Percentiles rank a stretch among this genome's conserved stretches.
Evolutionary conservation across 495 filamentous ascomycete species (phyloP).

Genomic region (Penicillium herquei): DNA sequence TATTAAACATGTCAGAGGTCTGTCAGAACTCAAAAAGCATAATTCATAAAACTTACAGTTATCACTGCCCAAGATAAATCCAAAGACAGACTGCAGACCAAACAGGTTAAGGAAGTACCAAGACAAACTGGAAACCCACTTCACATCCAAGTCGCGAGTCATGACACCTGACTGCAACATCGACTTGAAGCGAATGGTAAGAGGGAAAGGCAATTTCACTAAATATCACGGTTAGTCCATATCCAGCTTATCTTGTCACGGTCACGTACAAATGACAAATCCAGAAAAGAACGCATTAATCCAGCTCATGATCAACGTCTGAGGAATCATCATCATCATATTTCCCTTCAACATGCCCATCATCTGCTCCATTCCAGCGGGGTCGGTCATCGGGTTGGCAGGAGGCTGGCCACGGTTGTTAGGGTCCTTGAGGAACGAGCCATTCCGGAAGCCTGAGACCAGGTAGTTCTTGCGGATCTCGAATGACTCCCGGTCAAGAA

Average conservation of each 20-base stretch:
- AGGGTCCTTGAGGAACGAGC: slow-evolving; percentile 85
- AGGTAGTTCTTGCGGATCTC: slow-evolving; percentile 74
- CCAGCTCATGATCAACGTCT: slow-evolving; percentile 99
- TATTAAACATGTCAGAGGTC: slow-evolving; percentile 31
- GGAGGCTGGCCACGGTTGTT: slow-evolving; percentile 80
- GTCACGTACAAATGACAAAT: slow-evolving; percentile 84
- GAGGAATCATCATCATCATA: slow-evolving; percentile 99
- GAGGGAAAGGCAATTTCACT: slow-evolving; percentile 98
- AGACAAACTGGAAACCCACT: slow-evolving; percentile 96
- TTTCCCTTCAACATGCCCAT: slow-evolving; percentile 99
- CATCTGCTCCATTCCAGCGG: slow-evolving; percentile 98
- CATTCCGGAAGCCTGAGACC: slow-evolving; percentile 74
- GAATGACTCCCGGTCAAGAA: slow-evolving; percentile 72
- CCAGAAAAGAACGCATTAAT: slow-evolving; percentile 98
- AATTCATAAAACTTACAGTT: slow-evolving; percentile 64
- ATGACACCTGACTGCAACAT: slow-evolving; percentile 97
- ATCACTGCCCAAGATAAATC: slow-evolving; percentile 91
- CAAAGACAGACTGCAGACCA: slow-evolving; percentile 95
- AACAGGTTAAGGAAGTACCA: slow-evolving; percentile 99
- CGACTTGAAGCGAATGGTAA: slow-evolving; percentile 97
- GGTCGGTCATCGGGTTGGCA: slow-evolving; percentile 93
- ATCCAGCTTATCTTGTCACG: background rate
- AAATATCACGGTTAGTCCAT: slow-evolving; percentile 17
- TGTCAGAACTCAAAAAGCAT: background rate
- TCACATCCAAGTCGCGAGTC: slow-evolving; percentile 91